These are phyloP conservation scores for Boletus sensibilis DNA, from an alignment of 768 basidiomycete genomes.

Conservation along the genomic window DNA sequence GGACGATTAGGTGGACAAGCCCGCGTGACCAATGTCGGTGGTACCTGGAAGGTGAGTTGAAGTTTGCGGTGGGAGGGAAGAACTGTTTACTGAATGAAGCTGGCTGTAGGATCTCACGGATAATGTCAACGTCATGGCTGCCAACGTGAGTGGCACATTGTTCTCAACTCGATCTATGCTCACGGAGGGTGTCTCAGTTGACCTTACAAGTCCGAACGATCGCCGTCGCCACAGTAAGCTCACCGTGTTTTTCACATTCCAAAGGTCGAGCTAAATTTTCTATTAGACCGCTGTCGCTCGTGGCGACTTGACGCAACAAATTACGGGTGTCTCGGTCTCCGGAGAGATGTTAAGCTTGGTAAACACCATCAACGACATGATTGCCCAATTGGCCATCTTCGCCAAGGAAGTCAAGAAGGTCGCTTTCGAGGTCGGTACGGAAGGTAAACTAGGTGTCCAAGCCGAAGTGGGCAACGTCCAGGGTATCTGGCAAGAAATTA, in stretches of 20 bases:
- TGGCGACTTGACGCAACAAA: slow-evolving; percentile 92
- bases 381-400: slow-evolving; percentile 66
- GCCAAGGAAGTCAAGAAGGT: slow-evolving; percentile 90
- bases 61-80: background rate
- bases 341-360: slow-evolving; percentile 97
- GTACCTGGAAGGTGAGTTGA: slow-evolving; percentile 81
- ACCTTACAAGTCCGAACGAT: slow-evolving; percentile 93
- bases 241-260: background rate
- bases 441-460: slow-evolving; percentile 97
- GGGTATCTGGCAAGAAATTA: slow-evolving; percentile 99
- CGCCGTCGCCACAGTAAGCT: slow-evolving; percentile 81
- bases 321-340: slow-evolving; percentile 86
- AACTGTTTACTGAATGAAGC: background rate
- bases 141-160: slow-evolving; percentile 57
- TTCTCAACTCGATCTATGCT: background rate
- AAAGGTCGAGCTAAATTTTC: background rate
- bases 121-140: slow-evolving; percentile 95
- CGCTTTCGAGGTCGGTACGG: slow-evolving; percentile 95
- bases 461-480: slow-evolving; percentile 96
- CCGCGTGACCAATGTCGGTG: slow-evolving; percentile 88
- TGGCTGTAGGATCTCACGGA: slow-evolving; percentile 74
- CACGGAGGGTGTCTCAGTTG: slow-evolving; percentile 46
- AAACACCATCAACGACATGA: slow-evolving; percentile 95
- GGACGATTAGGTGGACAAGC: slow-evolving; percentile 94
- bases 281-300: slow-evolving; percentile 84